Evolutionary conservation across 345 rosid genomes (phyloP).

Genomic region (Bruguiera gymnorhiza): DNA sequence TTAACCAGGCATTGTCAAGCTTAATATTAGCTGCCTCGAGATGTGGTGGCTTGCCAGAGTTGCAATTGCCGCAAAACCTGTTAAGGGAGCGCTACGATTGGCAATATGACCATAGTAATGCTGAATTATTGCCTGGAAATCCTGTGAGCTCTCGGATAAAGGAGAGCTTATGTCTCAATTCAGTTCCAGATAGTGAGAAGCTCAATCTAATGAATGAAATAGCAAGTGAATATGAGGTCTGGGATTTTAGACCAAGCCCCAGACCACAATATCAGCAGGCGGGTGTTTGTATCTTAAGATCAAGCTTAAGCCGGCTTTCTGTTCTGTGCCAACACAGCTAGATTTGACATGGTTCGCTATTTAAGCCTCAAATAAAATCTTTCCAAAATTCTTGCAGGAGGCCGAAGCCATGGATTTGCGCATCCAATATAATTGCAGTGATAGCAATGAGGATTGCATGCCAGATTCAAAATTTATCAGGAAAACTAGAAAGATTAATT

Average conservation of each 20-base stretch:
- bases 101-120: constrained; percentile 27
- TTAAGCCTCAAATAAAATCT: too few species aligned
- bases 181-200: constrained; percentile 3
- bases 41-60: constrained; percentile 40
- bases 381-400: neutral
- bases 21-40: constrained; percentile 42
- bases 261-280: neutral
- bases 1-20: constrained; percentile 34
- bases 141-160: constrained; percentile 16
- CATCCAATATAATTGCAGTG: constrained; percentile 6
- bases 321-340: neutral
- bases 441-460: neutral
- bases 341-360: too few species aligned
- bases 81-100: constrained; percentile 28
- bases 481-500: too few species aligned
- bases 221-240: constrained; percentile 13
- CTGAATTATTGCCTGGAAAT: constrained; percentile 23
- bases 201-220: constrained; percentile 15
- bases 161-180: constrained; percentile 14
- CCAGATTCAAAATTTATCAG: too few species aligned
- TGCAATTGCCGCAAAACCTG: constrained; percentile 23
- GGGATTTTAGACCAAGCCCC: neutral
- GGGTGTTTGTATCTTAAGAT: neutral
- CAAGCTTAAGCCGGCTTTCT: neutral
- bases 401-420: constrained; percentile 16